Evolutionary conservation across 208 protist species (phyloP), one percentile per base, ranked within the genome.

Genomic region (Leishmania tropica): DNA sequence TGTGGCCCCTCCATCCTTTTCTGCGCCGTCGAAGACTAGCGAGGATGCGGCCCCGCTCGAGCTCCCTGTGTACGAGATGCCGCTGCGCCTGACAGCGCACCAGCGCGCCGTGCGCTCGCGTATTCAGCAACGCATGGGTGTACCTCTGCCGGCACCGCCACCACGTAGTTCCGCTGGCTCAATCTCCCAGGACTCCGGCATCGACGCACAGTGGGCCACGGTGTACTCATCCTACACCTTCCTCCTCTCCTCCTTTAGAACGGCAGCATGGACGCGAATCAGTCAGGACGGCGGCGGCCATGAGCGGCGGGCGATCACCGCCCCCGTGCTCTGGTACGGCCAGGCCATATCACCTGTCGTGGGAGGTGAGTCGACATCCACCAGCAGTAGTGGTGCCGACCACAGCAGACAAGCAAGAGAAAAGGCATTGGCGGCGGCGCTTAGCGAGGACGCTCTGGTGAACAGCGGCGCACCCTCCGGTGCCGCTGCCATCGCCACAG

Each of bases 201-300:
- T 13, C 54, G n/a, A 24, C 77, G 37, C 47, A 64, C 53, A 58
- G 37, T 11, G 35, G 37, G 28, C 40, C 15, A 75, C 77, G 19
- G 58, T 85, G 62, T 85, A 85, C 74, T 85, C 83, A 37, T 85
- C 83, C 73, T 85, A 85, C 83, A 85, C 83, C 0, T 85, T 82
- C 58, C 74, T 85, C 8, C 74, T 85, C 6, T 80, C 83, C 3
- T 81, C 78, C 24, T 85, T 85, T 40, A 75, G 21, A 31, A 54
- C 24, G 62, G 72, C 75, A 10, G 54, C 58, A 64, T 15, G n/a
- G 19, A 62, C 73, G 51, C 31, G 60, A 6, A 13, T 24, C 24
- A 53, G 45, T 19, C 8, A 28, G 13, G 28, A 13, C 17, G 73
- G 51, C 51, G 21, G 40, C 56, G 37, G 35, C 35, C 6, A 24